Percentiles rank a stretch among this genome's conserved stretches.
These are phyloP conservation scores for Hyparrhenia diplandra DNA, from an alignment of 176 grass and related monocot species.

Conservation along the genomic window DNA sequence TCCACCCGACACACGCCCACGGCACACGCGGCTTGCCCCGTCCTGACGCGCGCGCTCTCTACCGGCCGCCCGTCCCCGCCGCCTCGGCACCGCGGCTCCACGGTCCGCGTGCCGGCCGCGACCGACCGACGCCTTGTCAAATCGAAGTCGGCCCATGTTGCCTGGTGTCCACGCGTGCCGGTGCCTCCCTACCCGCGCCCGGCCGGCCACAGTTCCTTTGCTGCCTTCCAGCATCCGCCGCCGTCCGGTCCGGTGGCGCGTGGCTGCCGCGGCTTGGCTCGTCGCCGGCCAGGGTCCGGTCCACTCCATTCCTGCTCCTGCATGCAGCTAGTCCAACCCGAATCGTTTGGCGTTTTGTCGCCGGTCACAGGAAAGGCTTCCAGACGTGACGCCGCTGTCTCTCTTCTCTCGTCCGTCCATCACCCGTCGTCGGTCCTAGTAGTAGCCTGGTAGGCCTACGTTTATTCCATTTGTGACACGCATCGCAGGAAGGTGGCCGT, in stretches of 20 bases:
- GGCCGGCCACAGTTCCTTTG: too few relatives aligned
- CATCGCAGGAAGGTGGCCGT: background rate
- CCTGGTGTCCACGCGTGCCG: too few relatives aligned
- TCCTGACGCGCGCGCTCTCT: background rate
- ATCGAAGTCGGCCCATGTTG: background rate
- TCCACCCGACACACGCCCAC: background rate
- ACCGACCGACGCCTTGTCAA: constrained; percentile 5
- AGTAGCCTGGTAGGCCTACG: background rate
- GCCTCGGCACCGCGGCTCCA: background rate
- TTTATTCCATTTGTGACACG: constrained; percentile 12
- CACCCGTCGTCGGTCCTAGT: too few relatives aligned
- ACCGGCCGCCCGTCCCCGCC: background rate
- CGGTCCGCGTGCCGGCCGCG: background rate
- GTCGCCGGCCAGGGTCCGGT: background rate
- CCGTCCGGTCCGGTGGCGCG: background rate
- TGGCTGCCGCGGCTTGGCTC: background rate
- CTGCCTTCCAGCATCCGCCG: background rate
- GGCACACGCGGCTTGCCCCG: background rate
- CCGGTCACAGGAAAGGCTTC: background rate
- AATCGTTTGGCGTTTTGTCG: background rate
- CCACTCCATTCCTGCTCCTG: background rate
- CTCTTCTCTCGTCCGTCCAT: background rate
- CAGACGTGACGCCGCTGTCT: background rate
- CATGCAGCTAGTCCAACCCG: background rate
- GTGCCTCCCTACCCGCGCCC: too few relatives aligned